A percentile compares a stretch with the other conserved stretches of the same genome.
Evolutionary conservation across 2,329 filamentous ascomycete genomes (phyloP).

Genomic region (Bipolaris gigantea): DNA sequence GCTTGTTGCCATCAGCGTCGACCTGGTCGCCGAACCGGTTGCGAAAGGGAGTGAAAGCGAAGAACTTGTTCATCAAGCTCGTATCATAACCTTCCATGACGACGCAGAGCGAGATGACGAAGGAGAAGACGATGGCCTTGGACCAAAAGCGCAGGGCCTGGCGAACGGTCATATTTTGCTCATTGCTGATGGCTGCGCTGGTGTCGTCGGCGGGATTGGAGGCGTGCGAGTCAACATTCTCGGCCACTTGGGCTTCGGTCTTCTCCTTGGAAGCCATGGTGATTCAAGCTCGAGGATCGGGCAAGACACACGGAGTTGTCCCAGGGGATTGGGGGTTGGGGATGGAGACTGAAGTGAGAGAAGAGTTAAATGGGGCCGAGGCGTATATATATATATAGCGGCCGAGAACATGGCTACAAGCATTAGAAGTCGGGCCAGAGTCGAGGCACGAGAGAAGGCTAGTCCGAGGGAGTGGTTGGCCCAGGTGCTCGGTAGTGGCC

Average conservation of each 20-base stretch:
- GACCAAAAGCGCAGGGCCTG: slow-evolving; percentile 79
- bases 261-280: slow-evolving; percentile 20
- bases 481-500: slow-evolving; percentile 15
- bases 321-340: background rate
- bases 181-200: slow-evolving; percentile 43
- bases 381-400: slow-evolving; percentile 15
- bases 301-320: background rate
- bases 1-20: slow-evolving; percentile 37
- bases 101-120: slow-evolving; percentile 82
- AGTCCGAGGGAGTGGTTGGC: slow-evolving; percentile 16
- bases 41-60: slow-evolving; percentile 50
- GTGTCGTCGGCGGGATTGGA: slow-evolving; percentile 20
- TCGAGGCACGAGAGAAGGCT: slow-evolving; percentile 10
- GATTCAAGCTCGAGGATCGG: slow-evolving; percentile 2
- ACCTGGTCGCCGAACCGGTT: slow-evolving; percentile 44
- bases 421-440: slow-evolving; percentile 1
- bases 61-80: slow-evolving; percentile 77
- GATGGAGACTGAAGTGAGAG: background rate
- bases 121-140: slow-evolving; percentile 78
- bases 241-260: slow-evolving; percentile 23
- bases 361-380: slow-evolving; percentile 3
- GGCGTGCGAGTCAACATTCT: slow-evolving; percentile 19
- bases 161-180: slow-evolving; percentile 56
- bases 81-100: slow-evolving; percentile 89
- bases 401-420: background rate